These are phyloP conservation scores for Boletus barrowsii DNA, from an alignment of 768 basidiomycete genomes.

Conservation along the genomic window DNA sequence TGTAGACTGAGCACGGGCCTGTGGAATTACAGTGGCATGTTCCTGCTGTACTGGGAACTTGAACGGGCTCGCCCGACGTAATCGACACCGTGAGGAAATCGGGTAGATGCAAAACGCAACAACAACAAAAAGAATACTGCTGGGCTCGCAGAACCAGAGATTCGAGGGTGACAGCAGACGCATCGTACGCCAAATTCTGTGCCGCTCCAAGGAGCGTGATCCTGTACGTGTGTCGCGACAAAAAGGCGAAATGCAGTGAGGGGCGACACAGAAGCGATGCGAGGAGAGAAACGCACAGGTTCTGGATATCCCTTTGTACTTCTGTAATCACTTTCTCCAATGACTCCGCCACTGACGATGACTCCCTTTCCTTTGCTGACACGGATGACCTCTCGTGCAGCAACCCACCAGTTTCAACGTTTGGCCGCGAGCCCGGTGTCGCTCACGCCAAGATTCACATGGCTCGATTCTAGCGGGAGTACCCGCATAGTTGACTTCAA, in stretches of 20 bases:
- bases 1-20: background rate
- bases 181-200: conserved; percentile 64
- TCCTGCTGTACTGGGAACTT: background rate
- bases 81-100: conserved; percentile 36
- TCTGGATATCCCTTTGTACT: conserved; percentile 71
- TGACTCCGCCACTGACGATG: conserved; percentile 66
- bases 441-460: conserved; percentile 45
- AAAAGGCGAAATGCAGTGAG: too few relatives aligned
- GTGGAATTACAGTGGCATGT: background rate
- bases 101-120: background rate
- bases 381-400: conserved; percentile 69
- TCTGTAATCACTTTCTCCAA: conserved; percentile 59
- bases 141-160: conserved; percentile 71
- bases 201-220: conserved; percentile 64
- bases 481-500: conserved; percentile 78
- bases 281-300: conserved; percentile 51
- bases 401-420: conserved; percentile 85
- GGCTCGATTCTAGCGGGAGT: conserved; percentile 54
- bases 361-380: conserved; percentile 80
- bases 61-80: background rate
- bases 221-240: conserved; percentile 33
- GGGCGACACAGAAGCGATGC: too few relatives aligned
- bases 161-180: conserved; percentile 58
- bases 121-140: conserved; percentile 39
- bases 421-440: conserved; percentile 56